Base-by-base conservation (phyloP, 2,329 filamentous ascomycete species). In the Sporothrix pallida region DNA sequence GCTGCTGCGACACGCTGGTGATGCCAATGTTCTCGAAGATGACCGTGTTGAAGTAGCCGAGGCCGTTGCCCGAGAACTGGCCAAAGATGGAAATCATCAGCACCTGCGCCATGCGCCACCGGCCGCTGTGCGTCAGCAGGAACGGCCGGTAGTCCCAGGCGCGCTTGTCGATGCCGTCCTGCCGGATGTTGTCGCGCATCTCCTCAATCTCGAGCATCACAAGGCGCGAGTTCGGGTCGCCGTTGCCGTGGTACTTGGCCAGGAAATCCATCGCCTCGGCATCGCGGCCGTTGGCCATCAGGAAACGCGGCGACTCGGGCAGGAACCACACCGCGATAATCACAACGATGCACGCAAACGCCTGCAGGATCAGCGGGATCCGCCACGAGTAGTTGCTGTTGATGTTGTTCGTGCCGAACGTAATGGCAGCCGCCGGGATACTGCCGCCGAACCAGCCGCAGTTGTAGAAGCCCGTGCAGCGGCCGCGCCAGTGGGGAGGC, bases 81-180 rank as follows among this genome's bases (percentile, higher is more conserved):
- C 84, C 85, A 72, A 86, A 86, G 75, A 86, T 81, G 62, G 84
- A 84, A 75, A 86, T 86, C 83, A 86, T 85, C 75, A 86, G 76
- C 60, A 86, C 84, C 74, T 86, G 84, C 5, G 81, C 80, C 73
- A 85, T 83, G 42, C 85, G 81, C 84, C 84, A 86, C 71, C 85
- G 84, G 60, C 84, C 84, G 68, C 79, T 83, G 79, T 85, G 84
- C 12, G 81, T 80, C 52, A 65, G 8, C 31, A 86, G n/a, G 71
- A 87, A 81, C 1, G 84, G 84, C 12, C 85, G 83, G 79, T 86
- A 86, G 74, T 86, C 84, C 82, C 82, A 86, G n/a, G 83, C 83
- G 50, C 78, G 77, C 80, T 86, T 86, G 76, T 87, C 85, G 56
- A 85, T 81, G 62, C 84, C 84, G 73, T 86, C 84, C 23, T 81